Percentiles rank a stretch among this genome's conserved stretches.
These are phyloP conservation scores for Colletotrichum liaoningense DNA, from an alignment of 2,329 filamentous ascomycete species.

Conservation along the genomic window DNA sequence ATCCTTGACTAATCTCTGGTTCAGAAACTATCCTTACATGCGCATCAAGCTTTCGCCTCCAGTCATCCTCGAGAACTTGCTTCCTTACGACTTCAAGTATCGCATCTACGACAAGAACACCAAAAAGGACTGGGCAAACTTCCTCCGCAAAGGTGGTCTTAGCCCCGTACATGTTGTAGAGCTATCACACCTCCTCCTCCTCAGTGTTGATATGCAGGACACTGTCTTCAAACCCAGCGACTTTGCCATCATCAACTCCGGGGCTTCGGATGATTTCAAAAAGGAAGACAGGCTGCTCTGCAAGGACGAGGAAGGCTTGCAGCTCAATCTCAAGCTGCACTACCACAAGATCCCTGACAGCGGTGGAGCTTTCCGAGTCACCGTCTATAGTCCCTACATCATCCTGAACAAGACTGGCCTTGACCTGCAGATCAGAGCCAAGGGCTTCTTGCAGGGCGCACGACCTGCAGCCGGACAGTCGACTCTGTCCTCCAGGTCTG, in stretches of 20 bases:
- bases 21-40: slow-evolving; percentile 92
- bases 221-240: slow-evolving; percentile 95
- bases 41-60: slow-evolving; percentile 90
- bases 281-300: slow-evolving; percentile 83
- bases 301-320: slow-evolving; percentile 85
- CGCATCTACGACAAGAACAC: slow-evolving; percentile 99
- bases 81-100: slow-evolving; percentile 99
- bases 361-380: slow-evolving; percentile 95
- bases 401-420: slow-evolving; percentile 95
- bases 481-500: slow-evolving; percentile 60
- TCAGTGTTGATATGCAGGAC: slow-evolving; percentile 97
- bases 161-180: slow-evolving; percentile 98
- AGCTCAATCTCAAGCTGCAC: slow-evolving; percentile 85
- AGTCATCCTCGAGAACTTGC: slow-evolving; percentile 90
- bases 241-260: slow-evolving; percentile 96
- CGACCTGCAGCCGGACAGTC: slow-evolving; percentile 86
- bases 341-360: slow-evolving; percentile 92
- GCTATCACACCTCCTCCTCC: slow-evolving; percentile 88
- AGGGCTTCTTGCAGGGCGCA: slow-evolving; percentile 86
- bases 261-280: slow-evolving; percentile 86
- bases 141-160: slow-evolving; percentile 93
- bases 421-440: slow-evolving; percentile 87
- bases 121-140: slow-evolving; percentile 99
- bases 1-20: slow-evolving; percentile 44
- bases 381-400: slow-evolving; percentile 94